Base-by-base conservation (phyloP, 768 basidiomycete genomes). In the Xerocomellus dryophilus region DNA sequence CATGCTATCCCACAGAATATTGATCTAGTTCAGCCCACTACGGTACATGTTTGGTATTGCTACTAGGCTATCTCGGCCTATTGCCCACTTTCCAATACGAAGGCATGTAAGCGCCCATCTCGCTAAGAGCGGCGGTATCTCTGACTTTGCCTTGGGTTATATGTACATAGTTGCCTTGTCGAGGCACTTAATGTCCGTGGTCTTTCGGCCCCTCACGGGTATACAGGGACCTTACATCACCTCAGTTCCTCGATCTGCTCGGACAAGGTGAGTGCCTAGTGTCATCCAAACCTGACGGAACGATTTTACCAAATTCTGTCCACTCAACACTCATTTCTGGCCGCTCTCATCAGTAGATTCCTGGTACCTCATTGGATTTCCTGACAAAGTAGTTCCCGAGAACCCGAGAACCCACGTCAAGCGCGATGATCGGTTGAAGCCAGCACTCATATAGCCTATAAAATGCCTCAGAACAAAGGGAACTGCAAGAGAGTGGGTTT, bases 371-470 rank as follows among this genome's bases (percentile, higher is more conserved):
- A 29, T 9, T 29, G 27, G 27, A 10, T 29, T 27, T 9, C 27
- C 27, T 29, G 27, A 29, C 9, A 9, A 29, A 8, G 9, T 29
- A 29, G 27, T 29, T 29, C 27, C n/a, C n/a, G n/a, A n/a, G n/a
- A n/a, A n/a, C 25, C 27, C 18, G 12, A 39, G n/a, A 42, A 39
- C 31, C 17, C 25, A 5, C 32, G 32, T 32, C 5, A 15, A n/a
- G 20, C 7, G 29, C 10, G 18, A 18, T 51, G 27, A 31, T 17
- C 23, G 32, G 25, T 32, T 20, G n/a, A 54, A 51, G 29, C 15
- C n/a, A 29, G 54, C 63, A 50, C 63, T 48, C 18, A 21, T 40
- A 12, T 9, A 11, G 7, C 11, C 21, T 57, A 61, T 67, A 61
- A 67, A 61, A 9, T 7, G 34, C n/a, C 34, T 29, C 35, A 34